phyloP scores from a whole-genome alignment of 257 asterid genomes.

The Galeopsis tetrahit region DNA sequence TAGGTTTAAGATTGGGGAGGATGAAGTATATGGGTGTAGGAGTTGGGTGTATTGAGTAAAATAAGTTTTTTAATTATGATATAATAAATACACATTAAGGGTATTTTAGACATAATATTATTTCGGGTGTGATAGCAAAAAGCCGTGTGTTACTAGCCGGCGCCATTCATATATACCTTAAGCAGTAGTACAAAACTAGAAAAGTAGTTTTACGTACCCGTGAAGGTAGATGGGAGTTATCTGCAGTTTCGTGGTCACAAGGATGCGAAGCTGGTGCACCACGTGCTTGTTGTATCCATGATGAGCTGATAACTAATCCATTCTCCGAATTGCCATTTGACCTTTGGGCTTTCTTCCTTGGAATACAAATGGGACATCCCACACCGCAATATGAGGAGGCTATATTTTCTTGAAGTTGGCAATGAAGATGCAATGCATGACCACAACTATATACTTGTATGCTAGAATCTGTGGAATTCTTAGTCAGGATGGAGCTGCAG shows the following conservation, averaged over 20 bases:
- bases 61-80: no score
- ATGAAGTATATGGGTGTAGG: no score
- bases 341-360: constrained; percentile 60
- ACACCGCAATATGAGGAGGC: constrained; percentile 47
- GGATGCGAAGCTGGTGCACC: constrained; percentile 43
- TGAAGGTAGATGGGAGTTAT: constrained; percentile 58
- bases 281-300: constrained; percentile 46
- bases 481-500: constrained; percentile 66
- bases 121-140: no score
- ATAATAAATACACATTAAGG: no score
- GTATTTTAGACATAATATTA: no score
- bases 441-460: constrained; percentile 88
- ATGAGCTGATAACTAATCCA: constrained; percentile 52
- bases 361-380: constrained; percentile 87
- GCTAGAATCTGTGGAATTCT: constrained; percentile 53
- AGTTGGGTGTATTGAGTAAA: no score
- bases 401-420: constrained; percentile 63
- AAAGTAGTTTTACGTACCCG: constrained; percentile 60
- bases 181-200: constrained; percentile 16
- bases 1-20: no score
- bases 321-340: constrained; percentile 53
- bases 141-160: no score
- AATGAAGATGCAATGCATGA: constrained; percentile 78
- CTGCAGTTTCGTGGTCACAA: constrained; percentile 62
- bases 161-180: neutral